These are phyloP conservation scores for Mortierella sp. DNA, from an alignment of 371 early-diverging fungal species.

Conservation along the genomic window DNA sequence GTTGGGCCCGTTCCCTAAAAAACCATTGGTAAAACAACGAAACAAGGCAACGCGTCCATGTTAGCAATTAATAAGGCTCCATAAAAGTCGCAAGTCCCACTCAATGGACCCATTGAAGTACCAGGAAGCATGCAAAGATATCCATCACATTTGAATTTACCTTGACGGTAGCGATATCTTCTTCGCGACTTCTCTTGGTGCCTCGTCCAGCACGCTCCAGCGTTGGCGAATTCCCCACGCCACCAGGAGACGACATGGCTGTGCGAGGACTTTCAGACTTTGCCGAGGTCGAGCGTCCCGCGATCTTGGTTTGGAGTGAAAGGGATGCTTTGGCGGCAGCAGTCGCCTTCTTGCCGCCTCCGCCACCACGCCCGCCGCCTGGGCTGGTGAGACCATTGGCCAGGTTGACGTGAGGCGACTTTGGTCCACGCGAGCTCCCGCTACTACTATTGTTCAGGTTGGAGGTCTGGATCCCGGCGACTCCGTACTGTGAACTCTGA, in stretches of 20 bases:
- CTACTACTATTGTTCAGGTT: conserved; percentile 11
- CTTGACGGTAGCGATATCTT: conserved; percentile 18
- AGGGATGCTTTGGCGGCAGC: conserved; percentile 28
- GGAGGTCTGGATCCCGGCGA: conserved; percentile 21
- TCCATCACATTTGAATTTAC: neutral
- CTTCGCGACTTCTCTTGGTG: conserved; percentile 35
- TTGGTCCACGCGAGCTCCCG: conserved; percentile 22
- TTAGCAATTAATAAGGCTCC: neutral
- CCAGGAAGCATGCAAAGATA: neutral
- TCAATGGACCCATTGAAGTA: neutral
- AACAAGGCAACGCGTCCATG: neutral
- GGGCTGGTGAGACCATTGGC: conserved; percentile 35
- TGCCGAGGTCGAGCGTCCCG: conserved; percentile 14
- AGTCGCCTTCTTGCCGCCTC: conserved; percentile 34
- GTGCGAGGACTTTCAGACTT: conserved; percentile 37
- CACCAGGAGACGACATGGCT: conserved; percentile 31
- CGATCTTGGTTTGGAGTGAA: conserved; percentile 43
- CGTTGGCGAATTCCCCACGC: conserved; percentile 5
- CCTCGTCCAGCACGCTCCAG: conserved; percentile 24
- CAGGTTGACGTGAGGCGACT: conserved; percentile 33
- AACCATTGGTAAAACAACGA: neutral
- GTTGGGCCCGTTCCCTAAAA: neutral
- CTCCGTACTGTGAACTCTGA: conserved; percentile 33
- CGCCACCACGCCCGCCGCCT: conserved; percentile 14
- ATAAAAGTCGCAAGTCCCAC: neutral